Conservation (phyloP, 192 early-diverging fungal genomes). For the Coemansia sp. region DNA sequence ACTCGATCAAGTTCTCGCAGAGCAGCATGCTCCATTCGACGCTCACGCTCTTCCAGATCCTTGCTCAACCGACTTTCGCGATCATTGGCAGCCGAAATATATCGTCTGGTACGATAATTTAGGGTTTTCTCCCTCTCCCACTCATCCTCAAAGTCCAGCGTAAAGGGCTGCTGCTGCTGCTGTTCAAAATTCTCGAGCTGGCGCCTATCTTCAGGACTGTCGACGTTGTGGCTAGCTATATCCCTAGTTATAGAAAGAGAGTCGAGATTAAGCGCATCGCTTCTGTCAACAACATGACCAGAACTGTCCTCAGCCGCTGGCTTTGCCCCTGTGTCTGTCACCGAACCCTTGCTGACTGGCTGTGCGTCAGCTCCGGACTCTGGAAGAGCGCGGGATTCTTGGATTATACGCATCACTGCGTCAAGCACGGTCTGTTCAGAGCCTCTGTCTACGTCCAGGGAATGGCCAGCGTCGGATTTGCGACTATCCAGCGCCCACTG, state of each 20-base stretch:
- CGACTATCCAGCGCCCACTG: slow-evolving; percentile 2
- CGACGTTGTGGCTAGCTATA: background rate
- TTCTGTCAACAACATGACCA: background rate
- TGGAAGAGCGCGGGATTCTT: background rate
- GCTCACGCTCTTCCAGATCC: slow-evolving; percentile 32
- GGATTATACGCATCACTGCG: slow-evolving; percentile 7
- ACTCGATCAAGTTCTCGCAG: slow-evolving; percentile 43
- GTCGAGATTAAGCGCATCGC: background rate
- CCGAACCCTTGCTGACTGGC: background rate
- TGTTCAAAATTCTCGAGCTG: background rate
- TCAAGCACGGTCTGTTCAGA: background rate
- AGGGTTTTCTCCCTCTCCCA: slow-evolving; percentile 37
- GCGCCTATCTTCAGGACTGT: background rate
- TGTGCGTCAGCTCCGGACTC: background rate
- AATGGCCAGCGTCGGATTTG: background rate
- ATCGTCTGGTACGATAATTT: slow-evolving; percentile 16
- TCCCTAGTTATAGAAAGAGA: background rate
- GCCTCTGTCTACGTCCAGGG: background rate
- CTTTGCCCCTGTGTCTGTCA: background rate
- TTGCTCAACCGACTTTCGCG: slow-evolving; percentile 24
- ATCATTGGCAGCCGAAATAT: slow-evolving; percentile 32
- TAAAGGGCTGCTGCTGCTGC: slow-evolving; percentile 16
- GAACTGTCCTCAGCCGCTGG: background rate
- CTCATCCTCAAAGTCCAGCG: slow-evolving; percentile 27
- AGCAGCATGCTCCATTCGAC: slow-evolving; percentile 25